Conservation (phyloP, 106 monocot genomes). For the Gastrodia elata region DNA sequence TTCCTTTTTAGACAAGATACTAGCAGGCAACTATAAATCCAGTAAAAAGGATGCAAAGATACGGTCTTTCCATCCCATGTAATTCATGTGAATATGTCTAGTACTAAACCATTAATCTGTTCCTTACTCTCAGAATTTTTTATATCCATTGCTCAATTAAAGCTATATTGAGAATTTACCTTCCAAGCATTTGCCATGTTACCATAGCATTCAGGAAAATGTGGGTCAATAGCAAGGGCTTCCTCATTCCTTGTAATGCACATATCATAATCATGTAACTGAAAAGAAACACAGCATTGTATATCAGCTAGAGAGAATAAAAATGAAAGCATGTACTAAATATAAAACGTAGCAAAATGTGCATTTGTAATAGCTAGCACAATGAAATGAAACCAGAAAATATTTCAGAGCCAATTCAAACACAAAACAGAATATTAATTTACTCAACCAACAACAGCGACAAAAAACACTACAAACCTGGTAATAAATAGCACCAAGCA, state of each 20-base stretch:
- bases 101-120: neutral
- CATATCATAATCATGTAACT: conserved; percentile 90
- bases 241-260: conserved; percentile 90
- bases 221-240: conserved; percentile 74
- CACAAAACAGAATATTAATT: neutral
- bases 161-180: conserved; percentile 26
- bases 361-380: neutral
- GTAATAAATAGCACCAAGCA: conserved; percentile 84
- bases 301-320: neutral
- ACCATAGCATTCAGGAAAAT: conserved; percentile 91
- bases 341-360: neutral
- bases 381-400: neutral
- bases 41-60: neutral
- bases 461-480: conserved; percentile 37
- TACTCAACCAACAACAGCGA: neutral
- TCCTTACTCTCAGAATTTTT: neutral
- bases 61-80: neutral
- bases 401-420: neutral
- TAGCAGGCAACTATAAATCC: neutral
- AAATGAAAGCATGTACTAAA: neutral
- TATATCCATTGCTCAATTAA: neutral
- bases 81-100: neutral
- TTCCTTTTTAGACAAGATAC: neutral
- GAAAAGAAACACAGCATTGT: conserved; percentile 9
- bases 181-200: conserved; percentile 99